These are phyloP conservation scores for Sesbania bispinosa DNA, from an alignment of 306 rosid genomes.

Conservation along the genomic window DNA sequence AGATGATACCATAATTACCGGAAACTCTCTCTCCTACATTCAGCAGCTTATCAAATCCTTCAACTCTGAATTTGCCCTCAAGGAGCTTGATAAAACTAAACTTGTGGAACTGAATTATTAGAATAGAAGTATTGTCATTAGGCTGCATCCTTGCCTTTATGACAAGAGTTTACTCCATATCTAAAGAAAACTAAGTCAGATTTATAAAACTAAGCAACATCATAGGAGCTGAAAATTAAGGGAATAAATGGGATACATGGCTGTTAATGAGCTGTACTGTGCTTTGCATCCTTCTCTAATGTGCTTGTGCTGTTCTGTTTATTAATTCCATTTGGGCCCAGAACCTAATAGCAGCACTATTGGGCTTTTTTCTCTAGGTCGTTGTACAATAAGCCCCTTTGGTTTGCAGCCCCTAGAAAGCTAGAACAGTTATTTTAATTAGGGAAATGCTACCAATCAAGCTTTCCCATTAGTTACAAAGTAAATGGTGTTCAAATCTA, in stretches of 20 bases:
- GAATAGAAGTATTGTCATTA: not conserved
- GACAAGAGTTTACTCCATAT: not conserved
- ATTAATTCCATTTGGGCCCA: not conserved
- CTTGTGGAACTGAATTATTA: not conserved
- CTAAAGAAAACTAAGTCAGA: not conserved
- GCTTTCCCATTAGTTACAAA: not conserved
- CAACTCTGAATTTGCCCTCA: too few species aligned
- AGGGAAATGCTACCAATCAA: not conserved
- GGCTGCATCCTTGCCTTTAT: not conserved
- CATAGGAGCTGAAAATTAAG: not conserved
- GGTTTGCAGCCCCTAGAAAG: not conserved
- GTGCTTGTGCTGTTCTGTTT: not conserved
- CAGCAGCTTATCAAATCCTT: too few species aligned
- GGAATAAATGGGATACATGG: not conserved
- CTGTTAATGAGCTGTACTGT: not conserved
- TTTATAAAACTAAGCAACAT: not conserved
- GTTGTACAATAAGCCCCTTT: not conserved
- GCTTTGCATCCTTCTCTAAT: not conserved
- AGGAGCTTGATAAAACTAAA: not conserved
- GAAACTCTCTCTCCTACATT: too few species aligned
- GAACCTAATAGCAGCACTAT: not conserved
- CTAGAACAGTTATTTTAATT: not conserved
- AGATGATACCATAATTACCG: too few species aligned
- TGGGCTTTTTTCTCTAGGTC: not conserved
- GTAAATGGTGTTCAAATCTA: not conserved